These are phyloP conservation scores for Kitagawia praeruptora DNA, from an alignment of 129 eudicot species.

Conservation along the genomic window DNA sequence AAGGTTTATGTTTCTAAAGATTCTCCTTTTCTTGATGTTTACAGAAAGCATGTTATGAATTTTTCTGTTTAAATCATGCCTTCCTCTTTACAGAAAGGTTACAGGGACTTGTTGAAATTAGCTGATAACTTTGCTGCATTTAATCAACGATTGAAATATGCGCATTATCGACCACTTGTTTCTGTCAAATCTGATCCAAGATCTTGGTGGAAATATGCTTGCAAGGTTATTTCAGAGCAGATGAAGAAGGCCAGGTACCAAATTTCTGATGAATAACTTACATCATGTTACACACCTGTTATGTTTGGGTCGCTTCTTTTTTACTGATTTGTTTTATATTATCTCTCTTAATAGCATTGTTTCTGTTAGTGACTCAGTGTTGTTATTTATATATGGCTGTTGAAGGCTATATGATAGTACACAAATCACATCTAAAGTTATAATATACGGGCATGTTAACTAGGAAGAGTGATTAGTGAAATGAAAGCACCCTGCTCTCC, in stretches of 20 bases:
- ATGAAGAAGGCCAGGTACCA: constrained; percentile 79
- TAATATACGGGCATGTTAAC: not conserved
- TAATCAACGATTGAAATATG: constrained; percentile 71
- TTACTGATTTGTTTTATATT: not conserved
- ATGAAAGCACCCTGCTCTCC: not conserved
- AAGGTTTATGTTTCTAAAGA: constrained; percentile 41
- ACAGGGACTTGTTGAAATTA: constrained; percentile 72
- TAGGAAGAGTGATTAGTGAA: not conserved
- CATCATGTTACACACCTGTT: not conserved
- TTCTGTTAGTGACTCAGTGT: not conserved
- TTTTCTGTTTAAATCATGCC: not conserved
- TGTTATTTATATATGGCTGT: too few relatives aligned
- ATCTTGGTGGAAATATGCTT: constrained; percentile 95
- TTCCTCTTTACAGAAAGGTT: constrained; percentile 56
- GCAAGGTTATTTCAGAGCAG: constrained; percentile 57
- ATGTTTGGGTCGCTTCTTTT: not conserved
- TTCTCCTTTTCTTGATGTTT: constrained; percentile 11
- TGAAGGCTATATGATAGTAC: not conserved
- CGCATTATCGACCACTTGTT: constrained; percentile 82
- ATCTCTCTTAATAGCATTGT: not conserved
- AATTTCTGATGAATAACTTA: not conserved
- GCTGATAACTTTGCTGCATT: constrained; percentile 97
- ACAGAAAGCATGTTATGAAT: constrained; percentile 3
- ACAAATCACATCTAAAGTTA: not conserved
- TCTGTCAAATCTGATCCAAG: constrained; percentile 70